Percentiles rank a stretch among this genome's conserved stretches.
Conservation (phyloP, 2,329 filamentous ascomycete genomes). For the Sordariomycetes sp. region DNA sequence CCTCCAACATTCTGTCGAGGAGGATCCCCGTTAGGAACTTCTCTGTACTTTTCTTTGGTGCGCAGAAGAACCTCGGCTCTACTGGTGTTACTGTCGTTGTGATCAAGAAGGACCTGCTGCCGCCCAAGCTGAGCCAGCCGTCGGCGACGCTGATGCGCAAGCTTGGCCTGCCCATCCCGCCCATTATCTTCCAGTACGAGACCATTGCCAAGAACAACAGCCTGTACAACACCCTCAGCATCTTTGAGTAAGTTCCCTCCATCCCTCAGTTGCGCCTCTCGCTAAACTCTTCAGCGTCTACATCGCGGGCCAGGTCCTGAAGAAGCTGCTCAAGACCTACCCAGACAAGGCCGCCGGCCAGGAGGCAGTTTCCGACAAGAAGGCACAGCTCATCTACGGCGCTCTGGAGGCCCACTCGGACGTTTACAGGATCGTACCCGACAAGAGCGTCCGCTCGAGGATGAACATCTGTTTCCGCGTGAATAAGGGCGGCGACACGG, state of each 20-base stretch:
- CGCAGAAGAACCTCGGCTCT: conserved; percentile 87
- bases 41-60: conserved; percentile 80
- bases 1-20: conserved; percentile 83
- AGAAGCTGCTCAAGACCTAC: conserved; percentile 58
- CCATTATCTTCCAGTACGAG: conserved; percentile 74
- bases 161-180: conserved; percentile 68
- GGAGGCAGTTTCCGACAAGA: conserved; percentile 61
- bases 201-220: conserved; percentile 88
- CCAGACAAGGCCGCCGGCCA: conserved; percentile 68
- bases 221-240: conserved; percentile 90
- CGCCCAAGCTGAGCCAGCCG: conserved; percentile 57
- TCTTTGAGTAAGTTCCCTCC: conserved; percentile 61
- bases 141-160: conserved; percentile 60
- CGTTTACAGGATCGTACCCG: conserved; percentile 69
- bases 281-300: conserved; percentile 52
- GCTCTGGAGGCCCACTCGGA: conserved; percentile 65
- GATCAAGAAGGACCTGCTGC: conserved; percentile 71
- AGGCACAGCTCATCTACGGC: conserved; percentile 68
- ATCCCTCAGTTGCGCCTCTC: not conserved
- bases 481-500: conserved; percentile 45
- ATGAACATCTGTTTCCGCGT: conserved; percentile 97
- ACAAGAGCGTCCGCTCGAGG: conserved; percentile 65
- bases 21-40: conserved; percentile 71
- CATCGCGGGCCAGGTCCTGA: conserved; percentile 81
- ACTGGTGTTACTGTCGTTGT: conserved; percentile 83